Conservation (phyloP, 2,329 filamentous ascomycete species). For the Xylariaceae sp. region DNA sequence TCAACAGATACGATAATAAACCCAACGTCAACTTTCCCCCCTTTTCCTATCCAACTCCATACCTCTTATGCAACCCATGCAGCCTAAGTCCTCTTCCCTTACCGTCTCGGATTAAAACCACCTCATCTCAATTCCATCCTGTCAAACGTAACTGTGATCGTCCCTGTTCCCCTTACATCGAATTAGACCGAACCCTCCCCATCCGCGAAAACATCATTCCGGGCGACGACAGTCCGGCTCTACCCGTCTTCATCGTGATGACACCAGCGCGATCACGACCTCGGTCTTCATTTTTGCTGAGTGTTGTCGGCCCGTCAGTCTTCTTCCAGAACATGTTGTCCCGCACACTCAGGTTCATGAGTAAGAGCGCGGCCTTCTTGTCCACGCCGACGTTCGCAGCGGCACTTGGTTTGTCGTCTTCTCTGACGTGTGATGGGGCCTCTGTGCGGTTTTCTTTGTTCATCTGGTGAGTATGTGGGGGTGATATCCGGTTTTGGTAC, state of each 20-base stretch:
- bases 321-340: constrained; percentile 25
- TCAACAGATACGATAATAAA: too few species aligned
- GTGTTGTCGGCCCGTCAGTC: not conserved
- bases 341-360: constrained; percentile 44
- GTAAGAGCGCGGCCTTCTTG: constrained; percentile 43
- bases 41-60: too few species aligned
- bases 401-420: constrained; percentile 11
- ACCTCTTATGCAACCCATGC: too few species aligned
- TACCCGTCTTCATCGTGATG: not conserved
- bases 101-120: too few species aligned
- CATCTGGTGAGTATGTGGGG: not conserved
- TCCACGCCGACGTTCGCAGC: constrained; percentile 29
- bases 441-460: not conserved
- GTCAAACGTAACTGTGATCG: not conserved
- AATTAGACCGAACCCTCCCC: constrained; percentile 40
- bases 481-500: constrained; percentile 3
- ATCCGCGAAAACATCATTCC: constrained; percentile 29
- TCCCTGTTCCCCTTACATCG: constrained; percentile 28
- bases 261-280: not conserved
- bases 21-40: too few species aligned
- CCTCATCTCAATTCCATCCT: too few species aligned
- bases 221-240: constrained; percentile 15
- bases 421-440: constrained; percentile 3
- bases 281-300: not conserved
- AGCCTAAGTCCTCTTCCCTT: too few species aligned